These are phyloP conservation scores for Kokia cookei DNA, from an alignment of 441 rosid genomes.

Conservation along the genomic window DNA sequence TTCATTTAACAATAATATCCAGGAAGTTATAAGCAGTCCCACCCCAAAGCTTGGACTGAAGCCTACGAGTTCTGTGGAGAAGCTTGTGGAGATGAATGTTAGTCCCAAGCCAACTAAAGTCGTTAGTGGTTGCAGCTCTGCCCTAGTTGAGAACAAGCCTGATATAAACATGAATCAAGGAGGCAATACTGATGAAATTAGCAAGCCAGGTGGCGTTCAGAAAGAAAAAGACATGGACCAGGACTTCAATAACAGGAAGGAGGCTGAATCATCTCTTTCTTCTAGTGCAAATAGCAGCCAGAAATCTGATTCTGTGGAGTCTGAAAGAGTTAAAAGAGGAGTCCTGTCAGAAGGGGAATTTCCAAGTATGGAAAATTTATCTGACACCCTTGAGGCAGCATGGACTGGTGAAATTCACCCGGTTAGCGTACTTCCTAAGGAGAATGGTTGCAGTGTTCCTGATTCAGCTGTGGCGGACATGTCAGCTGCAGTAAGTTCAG, in stretches of 20 bases:
- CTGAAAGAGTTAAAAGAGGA: conserved; percentile 37
- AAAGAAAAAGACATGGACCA: conserved; percentile 23
- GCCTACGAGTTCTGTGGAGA: conserved; percentile 29
- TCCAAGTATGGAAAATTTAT: conserved; percentile 36
- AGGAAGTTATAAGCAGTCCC: conserved; percentile 31
- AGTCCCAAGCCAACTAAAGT: conserved; percentile 28
- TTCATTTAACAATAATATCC: conserved; percentile 24
- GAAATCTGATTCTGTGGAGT: conserved; percentile 33
- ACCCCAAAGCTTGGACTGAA: conserved; percentile 38
- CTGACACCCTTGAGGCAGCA: conserved; percentile 72
- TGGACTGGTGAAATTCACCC: conserved; percentile 62
- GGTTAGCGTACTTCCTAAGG: conserved; percentile 25
- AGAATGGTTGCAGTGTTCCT: conserved; percentile 28
- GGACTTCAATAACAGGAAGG: conserved; percentile 30
- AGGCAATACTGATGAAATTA: conserved; percentile 18
- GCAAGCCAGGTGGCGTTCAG: conserved; percentile 23
- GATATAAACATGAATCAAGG: conserved; percentile 27
- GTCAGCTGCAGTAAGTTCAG: conserved; percentile 20
- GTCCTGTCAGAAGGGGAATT: conserved; percentile 57
- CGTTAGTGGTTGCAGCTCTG: conserved; percentile 30
- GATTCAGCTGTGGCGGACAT: conserved; percentile 20
- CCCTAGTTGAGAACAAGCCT: conserved; percentile 27
- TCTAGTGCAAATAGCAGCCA: conserved; percentile 25
- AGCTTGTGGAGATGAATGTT: conserved; percentile 25
- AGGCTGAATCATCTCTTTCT: conserved; percentile 25